phyloP scores from a whole-genome alignment of 768 basidiomycete species.

The Xerocomellus amylosporus region DNA sequence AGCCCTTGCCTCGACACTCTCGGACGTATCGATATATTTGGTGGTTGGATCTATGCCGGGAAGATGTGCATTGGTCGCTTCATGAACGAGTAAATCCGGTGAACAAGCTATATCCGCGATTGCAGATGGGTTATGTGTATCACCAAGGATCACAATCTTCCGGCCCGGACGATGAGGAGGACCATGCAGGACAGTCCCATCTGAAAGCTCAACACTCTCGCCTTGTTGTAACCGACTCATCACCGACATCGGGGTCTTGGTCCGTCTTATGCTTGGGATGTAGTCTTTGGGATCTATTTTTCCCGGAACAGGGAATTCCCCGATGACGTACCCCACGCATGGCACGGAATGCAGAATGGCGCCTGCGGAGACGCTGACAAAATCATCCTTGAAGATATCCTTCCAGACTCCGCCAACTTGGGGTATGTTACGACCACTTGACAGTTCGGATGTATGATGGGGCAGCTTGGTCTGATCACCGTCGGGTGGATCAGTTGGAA shows the following conservation, averaged over 20 bases:
- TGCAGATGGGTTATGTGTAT: slow-evolving; percentile 77
- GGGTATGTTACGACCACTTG: slow-evolving; percentile 59
- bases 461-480: slow-evolving; percentile 51
- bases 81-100: slow-evolving; percentile 78
- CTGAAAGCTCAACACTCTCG: slow-evolving; percentile 57
- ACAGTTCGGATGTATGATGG: slow-evolving; percentile 52
- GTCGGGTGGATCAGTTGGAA: slow-evolving; percentile 52
- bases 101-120: slow-evolving; percentile 58
- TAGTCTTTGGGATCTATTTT: slow-evolving; percentile 70
- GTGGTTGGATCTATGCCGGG: slow-evolving; percentile 59
- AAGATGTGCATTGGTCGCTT: slow-evolving; percentile 86
- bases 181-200: slow-evolving; percentile 70
- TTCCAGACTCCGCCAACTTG: slow-evolving; percentile 62
- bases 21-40: slow-evolving; percentile 59
- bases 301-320: slow-evolving; percentile 70
- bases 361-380: slow-evolving; percentile 67
- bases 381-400: slow-evolving; percentile 55
- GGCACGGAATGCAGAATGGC: slow-evolving; percentile 80
- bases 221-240: slow-evolving; percentile 69
- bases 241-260: slow-evolving; percentile 63
- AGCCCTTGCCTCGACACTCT: slow-evolving; percentile 58
- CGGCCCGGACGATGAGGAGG: slow-evolving; percentile 65
- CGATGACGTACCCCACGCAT: slow-evolving; percentile 76
- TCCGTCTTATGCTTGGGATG: slow-evolving; percentile 65
- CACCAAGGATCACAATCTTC: slow-evolving; percentile 80